These are phyloP conservation scores for Globisporangium yorkense DNA, from an alignment of 352 stramenopile species.

Conservation along the genomic window DNA sequence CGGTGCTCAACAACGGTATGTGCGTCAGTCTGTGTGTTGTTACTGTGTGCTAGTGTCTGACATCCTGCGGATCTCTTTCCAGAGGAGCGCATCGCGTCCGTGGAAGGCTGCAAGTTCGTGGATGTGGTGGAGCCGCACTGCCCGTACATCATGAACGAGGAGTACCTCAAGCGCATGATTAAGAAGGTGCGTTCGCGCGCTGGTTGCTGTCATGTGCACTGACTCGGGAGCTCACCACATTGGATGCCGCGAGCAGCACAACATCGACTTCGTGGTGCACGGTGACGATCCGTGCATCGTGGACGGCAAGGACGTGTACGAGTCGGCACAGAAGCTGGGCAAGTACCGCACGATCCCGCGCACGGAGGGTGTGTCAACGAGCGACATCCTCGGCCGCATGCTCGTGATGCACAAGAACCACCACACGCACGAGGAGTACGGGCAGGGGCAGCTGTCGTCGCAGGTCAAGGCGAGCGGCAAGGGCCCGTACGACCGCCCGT, in stretches of 20 bases:
- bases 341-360: slow-evolving; percentile 96
- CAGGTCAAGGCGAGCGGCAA: slow-evolving; percentile 47
- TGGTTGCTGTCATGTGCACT: not conserved
- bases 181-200: slow-evolving; percentile 53
- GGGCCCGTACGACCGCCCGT: slow-evolving; percentile 58
- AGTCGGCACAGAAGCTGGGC: slow-evolving; percentile 92
- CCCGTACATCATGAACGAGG: slow-evolving; percentile 98
- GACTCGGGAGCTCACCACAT: not conserved
- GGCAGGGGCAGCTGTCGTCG: slow-evolving; percentile 73
- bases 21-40: not conserved
- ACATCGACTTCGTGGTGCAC: slow-evolving; percentile 99
- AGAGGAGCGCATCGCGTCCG: slow-evolving; percentile 94
- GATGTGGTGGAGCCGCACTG: slow-evolving; percentile 96
- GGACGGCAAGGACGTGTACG: slow-evolving; percentile 98
- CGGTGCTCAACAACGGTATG: slow-evolving; percentile 93
- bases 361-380: slow-evolving; percentile 96
- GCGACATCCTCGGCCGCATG: slow-evolving; percentile 98
- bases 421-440: slow-evolving; percentile 81
- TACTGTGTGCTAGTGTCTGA: not conserved
- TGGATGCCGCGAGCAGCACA: slow-evolving; percentile 38
- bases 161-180: slow-evolving; percentile 98
- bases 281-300: slow-evolving; percentile 99
- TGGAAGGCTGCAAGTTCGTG: slow-evolving; percentile 98
- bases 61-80: not conserved
- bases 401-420: slow-evolving; percentile 95